phyloP scores from a whole-genome alignment of 768 basidiomycete species.

The Pleurotus sapidus region DNA sequence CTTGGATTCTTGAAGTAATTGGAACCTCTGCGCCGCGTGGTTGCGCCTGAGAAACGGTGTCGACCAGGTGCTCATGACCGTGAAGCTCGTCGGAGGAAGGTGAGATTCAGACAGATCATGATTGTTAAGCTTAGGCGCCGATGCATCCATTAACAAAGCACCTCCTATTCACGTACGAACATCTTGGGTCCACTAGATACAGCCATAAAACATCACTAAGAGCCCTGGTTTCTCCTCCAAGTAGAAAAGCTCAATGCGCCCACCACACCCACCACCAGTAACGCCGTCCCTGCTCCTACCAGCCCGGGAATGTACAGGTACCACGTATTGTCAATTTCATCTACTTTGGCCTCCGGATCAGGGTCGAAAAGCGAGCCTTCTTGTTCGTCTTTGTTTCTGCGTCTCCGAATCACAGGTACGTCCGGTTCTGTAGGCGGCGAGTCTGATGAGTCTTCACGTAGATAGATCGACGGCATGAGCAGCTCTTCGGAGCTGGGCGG shows the following conservation, averaged over 20 bases:
- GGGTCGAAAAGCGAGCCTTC: slow-evolving; percentile 40
- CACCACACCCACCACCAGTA: slow-evolving; percentile 75
- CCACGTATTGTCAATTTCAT: slow-evolving; percentile 72
- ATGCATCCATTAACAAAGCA: too few species aligned
- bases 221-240: slow-evolving; percentile 64
- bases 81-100: not conserved
- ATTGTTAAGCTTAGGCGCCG: not conserved
- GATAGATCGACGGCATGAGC: slow-evolving; percentile 64
- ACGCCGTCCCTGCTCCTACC: slow-evolving; percentile 81
- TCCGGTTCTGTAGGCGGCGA: slow-evolving; percentile 34
- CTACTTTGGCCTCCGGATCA: slow-evolving; percentile 41
- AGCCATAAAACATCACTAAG: slow-evolving; percentile 24
- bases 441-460: slow-evolving; percentile 12
- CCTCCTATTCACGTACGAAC: too few species aligned
- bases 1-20: slow-evolving; percentile 9
- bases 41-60: not conserved
- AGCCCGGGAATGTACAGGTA: slow-evolving; percentile 77
- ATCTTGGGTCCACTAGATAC: not conserved
- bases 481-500: slow-evolving; percentile 46
- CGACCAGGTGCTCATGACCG: not conserved
- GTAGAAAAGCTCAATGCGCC: slow-evolving; percentile 75
- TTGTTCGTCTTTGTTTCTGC: slow-evolving; percentile 49
- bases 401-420: slow-evolving; percentile 37
- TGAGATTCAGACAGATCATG: not conserved
- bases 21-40: not conserved